These are phyloP conservation scores for Immersiella caudata DNA, from an alignment of 495 filamentous ascomycete species.

Conservation along the genomic window DNA sequence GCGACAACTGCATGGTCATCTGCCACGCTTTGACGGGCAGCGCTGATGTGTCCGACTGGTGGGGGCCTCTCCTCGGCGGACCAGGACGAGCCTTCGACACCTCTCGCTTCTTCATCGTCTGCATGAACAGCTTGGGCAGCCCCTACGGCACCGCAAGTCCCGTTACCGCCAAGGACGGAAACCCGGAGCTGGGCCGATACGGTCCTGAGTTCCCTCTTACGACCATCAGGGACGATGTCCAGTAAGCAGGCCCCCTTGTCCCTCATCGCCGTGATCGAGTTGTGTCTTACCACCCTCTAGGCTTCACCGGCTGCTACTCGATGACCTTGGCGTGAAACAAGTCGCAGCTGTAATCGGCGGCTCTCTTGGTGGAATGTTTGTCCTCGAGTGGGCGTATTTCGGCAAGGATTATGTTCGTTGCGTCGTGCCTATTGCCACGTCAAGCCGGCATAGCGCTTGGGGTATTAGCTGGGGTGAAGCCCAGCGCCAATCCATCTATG, in stretches of 20 bases:
- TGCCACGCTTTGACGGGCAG: constrained; percentile 96
- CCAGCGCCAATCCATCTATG: constrained; percentile 96
- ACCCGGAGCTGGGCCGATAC: constrained; percentile 74
- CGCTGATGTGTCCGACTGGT: constrained; percentile 96
- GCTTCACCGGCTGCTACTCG: constrained; percentile 87
- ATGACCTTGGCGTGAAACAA: constrained; percentile 83
- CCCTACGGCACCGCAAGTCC: constrained; percentile 96
- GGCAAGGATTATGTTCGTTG: constrained; percentile 90
- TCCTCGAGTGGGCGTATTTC: constrained; percentile 95
- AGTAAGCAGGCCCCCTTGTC: constrained; percentile 53
- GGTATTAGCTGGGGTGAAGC: constrained; percentile 99
- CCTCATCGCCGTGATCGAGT: not conserved
- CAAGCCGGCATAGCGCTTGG: constrained; percentile 95
- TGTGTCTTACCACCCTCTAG: constrained; percentile 45
- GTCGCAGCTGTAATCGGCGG: constrained; percentile 90
- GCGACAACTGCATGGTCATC: constrained; percentile 93
- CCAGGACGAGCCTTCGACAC: constrained; percentile 90
- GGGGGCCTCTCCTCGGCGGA: constrained; percentile 91
- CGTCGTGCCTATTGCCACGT: constrained; percentile 94
- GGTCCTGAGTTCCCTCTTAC: constrained; percentile 96
- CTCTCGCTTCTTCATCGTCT: constrained; percentile 90
- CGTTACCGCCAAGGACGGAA: constrained; percentile 82
- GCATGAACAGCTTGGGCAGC: constrained; percentile 94
- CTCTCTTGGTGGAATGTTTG: constrained; percentile 98
- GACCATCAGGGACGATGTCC: constrained; percentile 93